Percentiles rank a stretch among this genome's conserved stretches.
Conservation (phyloP, 1,284 basidiomycete genomes). For the Veloboletus limbatus region DNA sequence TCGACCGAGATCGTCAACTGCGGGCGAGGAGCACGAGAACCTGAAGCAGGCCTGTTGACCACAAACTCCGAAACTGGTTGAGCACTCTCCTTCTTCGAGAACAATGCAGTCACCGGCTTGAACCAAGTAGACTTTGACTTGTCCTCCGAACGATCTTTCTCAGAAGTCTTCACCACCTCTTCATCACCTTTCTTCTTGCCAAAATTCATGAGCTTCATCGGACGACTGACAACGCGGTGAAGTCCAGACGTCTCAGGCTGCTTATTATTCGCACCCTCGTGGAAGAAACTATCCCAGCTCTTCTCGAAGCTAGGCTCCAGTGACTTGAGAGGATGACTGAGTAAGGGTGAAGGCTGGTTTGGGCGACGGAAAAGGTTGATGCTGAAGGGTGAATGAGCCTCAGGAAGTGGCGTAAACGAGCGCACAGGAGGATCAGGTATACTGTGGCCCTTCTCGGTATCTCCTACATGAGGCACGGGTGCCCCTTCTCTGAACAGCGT, state of each 20-base stretch:
- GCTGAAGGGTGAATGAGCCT: slow-evolving; percentile 32
- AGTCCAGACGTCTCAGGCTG: slow-evolving; percentile 12
- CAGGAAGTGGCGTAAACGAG: slow-evolving; percentile 51
- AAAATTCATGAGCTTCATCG: slow-evolving; percentile 46
- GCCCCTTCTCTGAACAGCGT: slow-evolving; percentile 40
- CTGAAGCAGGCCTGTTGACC: slow-evolving; percentile 21
- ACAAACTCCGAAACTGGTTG: slow-evolving; percentile 21
- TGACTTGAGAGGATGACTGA: slow-evolving; percentile 31
- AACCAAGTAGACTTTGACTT: slow-evolving; percentile 30
- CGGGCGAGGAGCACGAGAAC: slow-evolving; percentile 31
- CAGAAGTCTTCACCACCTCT: slow-evolving; percentile 35
- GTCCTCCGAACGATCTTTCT: slow-evolving; percentile 8
- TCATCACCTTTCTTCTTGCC: slow-evolving; percentile 36
- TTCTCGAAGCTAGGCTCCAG: slow-evolving; percentile 38
- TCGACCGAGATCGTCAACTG: slow-evolving; percentile 46
- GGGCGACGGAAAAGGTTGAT: slow-evolving; percentile 42
- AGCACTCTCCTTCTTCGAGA: slow-evolving; percentile 22
- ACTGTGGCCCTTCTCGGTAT: slow-evolving; percentile 31
- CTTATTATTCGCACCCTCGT: slow-evolving; percentile 31
- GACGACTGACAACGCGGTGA: slow-evolving; percentile 32
- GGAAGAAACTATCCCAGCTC: slow-evolving; percentile 53
- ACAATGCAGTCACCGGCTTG: slow-evolving; percentile 23
- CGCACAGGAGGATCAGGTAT: slow-evolving; percentile 35
- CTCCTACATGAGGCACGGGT: slow-evolving; percentile 19
- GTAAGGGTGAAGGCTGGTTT: slow-evolving; percentile 27